These are phyloP conservation scores for Volutella citrinella DNA, from an alignment of 2,329 filamentous ascomycete genomes.

Conservation along the genomic window DNA sequence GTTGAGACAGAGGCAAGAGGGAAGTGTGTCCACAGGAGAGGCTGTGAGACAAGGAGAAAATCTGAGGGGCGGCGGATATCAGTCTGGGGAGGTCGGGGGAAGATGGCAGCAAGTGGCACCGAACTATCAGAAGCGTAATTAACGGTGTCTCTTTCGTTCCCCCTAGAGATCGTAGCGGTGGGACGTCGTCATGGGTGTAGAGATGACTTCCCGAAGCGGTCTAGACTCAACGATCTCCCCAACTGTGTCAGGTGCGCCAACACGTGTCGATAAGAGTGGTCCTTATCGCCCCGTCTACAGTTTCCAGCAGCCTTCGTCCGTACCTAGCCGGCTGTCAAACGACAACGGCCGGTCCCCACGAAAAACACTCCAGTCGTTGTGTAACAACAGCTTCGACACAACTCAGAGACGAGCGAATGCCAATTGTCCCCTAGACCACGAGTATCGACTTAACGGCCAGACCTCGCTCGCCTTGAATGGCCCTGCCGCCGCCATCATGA, in stretches of 20 bases:
- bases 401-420: too few species aligned
- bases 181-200: conserved; percentile 28
- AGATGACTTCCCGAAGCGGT: conserved; percentile 23
- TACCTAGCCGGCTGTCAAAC: too few species aligned
- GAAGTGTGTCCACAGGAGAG: too few species aligned
- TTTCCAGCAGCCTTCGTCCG: too few species aligned
- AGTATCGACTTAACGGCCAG: too few species aligned
- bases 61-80: neutral
- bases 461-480: conserved; percentile 17
- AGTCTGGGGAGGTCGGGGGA: neutral
- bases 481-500: conserved; percentile 28
- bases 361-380: too few species aligned
- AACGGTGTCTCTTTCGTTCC: conserved; percentile 23
- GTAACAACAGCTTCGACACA: too few species aligned
- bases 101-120: too few species aligned
- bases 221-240: conserved; percentile 12
- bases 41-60: conserved; percentile 2
- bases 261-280: conserved; percentile 22
- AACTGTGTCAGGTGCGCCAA: conserved; percentile 16
- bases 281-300: conserved; percentile 12
- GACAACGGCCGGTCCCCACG: too few species aligned
- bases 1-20: conserved; percentile 6
- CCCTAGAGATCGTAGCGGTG: conserved; percentile 26
- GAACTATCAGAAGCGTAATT: conserved; percentile 30
- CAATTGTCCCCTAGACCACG: too few species aligned